Conservation (phyloP, 306 rosid species). For the Vigna angularis region DNA sequence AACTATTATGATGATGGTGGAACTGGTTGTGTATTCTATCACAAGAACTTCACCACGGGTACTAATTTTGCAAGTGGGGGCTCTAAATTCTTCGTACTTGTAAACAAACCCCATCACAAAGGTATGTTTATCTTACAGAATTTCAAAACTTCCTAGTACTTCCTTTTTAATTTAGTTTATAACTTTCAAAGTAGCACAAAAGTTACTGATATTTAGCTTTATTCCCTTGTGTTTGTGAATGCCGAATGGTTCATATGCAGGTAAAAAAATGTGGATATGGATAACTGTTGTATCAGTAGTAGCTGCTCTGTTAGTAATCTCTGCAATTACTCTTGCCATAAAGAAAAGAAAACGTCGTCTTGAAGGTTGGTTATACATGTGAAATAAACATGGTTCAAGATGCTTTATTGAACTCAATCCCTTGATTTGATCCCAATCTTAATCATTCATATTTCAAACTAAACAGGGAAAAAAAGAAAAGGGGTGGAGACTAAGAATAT, state of each 20-base stretch:
- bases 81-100: background rate
- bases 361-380: background rate
- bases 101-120: background rate
- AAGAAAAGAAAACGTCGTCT: background rate
- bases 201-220: too few relatives aligned
- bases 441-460: too few relatives aligned
- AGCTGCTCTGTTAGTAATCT: background rate
- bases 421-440: too few relatives aligned
- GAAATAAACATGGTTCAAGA: too few relatives aligned
- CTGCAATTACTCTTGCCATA: background rate
- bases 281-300: background rate
- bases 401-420: too few relatives aligned
- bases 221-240: too few relatives aligned
- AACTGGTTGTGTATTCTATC: conserved; percentile 30
- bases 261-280: background rate
- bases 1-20: fast-evolving
- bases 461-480: too few relatives aligned
- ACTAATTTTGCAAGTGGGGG: background rate
- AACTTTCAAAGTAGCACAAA: too few relatives aligned
- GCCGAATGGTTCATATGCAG: background rate
- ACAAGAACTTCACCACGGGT: background rate
- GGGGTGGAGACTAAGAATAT: background rate
- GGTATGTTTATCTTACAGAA: background rate
- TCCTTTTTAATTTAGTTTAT: background rate
- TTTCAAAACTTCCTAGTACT: background rate